These are phyloP conservation scores for Penicillium angulare DNA, from an alignment of 495 filamentous ascomycete genomes.

Conservation along the genomic window DNA sequence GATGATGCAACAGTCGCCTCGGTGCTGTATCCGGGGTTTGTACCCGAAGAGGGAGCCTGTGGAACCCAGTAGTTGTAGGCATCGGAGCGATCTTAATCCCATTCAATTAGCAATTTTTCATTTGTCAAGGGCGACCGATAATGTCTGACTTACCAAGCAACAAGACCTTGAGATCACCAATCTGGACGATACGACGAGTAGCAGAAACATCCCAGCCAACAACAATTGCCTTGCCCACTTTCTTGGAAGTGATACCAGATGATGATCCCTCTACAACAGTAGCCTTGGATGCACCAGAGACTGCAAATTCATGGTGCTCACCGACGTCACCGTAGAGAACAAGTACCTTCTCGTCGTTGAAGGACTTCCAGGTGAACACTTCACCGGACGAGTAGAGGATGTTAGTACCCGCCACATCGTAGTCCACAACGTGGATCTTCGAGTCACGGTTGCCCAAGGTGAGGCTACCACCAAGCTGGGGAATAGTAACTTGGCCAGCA, in stretches of 20 bases:
- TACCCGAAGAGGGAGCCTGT: slow-evolving; percentile 41
- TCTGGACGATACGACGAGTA: slow-evolving; percentile 51
- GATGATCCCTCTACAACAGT: slow-evolving; percentile 49
- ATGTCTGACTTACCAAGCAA: slow-evolving; percentile 46
- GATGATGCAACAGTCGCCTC: slow-evolving; percentile 41
- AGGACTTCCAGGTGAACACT: slow-evolving; percentile 68
- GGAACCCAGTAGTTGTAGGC: slow-evolving; percentile 76
- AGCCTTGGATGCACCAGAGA: slow-evolving; percentile 40
- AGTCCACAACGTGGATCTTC: slow-evolving; percentile 74
- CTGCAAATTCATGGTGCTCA: slow-evolving; percentile 68
- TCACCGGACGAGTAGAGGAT: slow-evolving; percentile 76
- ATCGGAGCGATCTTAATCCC: slow-evolving; percentile 69
- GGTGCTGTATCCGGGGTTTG: slow-evolving; percentile 35
- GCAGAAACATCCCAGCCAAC: slow-evolving; percentile 56
- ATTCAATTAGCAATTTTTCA: too few species aligned
- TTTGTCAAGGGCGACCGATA: too few species aligned
- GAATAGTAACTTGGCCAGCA: slow-evolving; percentile 58
- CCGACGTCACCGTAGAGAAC: slow-evolving; percentile 68
- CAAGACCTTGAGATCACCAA: slow-evolving; percentile 56
- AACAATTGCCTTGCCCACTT: slow-evolving; percentile 44
- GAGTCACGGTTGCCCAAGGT: slow-evolving; percentile 71
- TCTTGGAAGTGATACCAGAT: slow-evolving; percentile 39
- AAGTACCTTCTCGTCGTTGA: slow-evolving; percentile 57
- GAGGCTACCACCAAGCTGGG: slow-evolving; percentile 59
- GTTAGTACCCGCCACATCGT: slow-evolving; percentile 59